Percentiles rank a stretch among this genome's conserved stretches.
Evolutionary conservation across 202 grass and related monocot genomes (phyloP).

Genomic region (Elaeis oleifera): DNA sequence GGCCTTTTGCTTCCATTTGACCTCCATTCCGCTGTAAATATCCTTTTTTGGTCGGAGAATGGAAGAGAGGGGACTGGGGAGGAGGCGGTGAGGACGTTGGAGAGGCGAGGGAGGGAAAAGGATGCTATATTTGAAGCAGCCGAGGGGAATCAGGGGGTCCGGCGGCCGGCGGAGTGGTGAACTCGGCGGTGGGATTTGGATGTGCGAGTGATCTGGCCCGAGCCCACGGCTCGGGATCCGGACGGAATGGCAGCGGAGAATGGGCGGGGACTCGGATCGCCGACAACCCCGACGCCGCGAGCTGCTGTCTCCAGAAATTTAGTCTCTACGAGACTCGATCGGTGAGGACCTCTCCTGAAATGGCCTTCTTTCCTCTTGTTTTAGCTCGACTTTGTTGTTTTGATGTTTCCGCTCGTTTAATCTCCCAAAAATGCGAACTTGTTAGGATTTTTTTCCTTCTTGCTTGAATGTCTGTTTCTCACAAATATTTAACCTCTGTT

Average conservation of each 20-base stretch:
- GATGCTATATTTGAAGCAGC: constrained; percentile 79
- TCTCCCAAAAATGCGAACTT: no score
- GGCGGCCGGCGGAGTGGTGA: constrained; percentile 23
- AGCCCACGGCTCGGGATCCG: constrained; percentile 25
- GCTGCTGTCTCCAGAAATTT: constrained; percentile 51
- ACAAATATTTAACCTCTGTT: no score
- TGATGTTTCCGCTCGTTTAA: constrained; percentile 2
- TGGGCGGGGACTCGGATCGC: not conserved
- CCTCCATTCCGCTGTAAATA: constrained; percentile 1
- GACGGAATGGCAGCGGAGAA: constrained; percentile 23
- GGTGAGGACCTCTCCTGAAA: constrained; percentile 30
- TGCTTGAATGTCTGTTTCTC: no score
- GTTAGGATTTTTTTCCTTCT: no score
- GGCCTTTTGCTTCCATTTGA: constrained; percentile 4
- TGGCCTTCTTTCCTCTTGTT: constrained; percentile 6
- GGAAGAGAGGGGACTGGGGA: not conserved
- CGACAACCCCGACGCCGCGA: not conserved
- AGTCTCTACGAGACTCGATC: constrained; percentile 62
- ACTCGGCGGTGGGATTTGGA: constrained; percentile 19
- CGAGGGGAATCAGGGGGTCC: constrained; percentile 42
- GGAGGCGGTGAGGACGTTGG: constrained; percentile 17
- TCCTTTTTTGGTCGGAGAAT: constrained; percentile 2
- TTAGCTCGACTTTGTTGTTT: not conserved
- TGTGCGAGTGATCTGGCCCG: constrained; percentile 23
- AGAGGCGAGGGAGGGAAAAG: constrained; percentile 27